Conservation (phyloP, 192 early-diverging fungal genomes). For the Lobosporangium transversale region DNA sequence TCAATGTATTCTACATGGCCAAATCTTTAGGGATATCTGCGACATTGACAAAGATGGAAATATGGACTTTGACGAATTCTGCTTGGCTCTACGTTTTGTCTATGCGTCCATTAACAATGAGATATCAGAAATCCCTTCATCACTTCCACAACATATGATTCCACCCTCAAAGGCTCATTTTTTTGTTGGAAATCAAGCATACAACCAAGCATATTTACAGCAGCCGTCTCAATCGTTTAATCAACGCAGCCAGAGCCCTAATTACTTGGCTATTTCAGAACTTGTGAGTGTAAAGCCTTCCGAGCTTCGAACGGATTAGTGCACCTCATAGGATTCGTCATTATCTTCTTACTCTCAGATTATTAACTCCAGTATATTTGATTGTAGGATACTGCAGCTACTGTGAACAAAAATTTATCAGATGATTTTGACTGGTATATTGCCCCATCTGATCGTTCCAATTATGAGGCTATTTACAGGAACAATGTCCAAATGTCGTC, state of each 20-base stretch:
- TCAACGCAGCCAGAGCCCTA: conserved; percentile 22
- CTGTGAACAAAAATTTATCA: conserved; percentile 28
- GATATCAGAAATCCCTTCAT: conserved; percentile 63
- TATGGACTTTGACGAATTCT: conserved; percentile 87
- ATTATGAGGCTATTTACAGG: conserved; percentile 66
- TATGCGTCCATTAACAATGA: conserved; percentile 70
- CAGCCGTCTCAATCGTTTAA: conserved; percentile 34
- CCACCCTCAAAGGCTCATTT: conserved; percentile 71
- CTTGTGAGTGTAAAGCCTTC: conserved; percentile 20
- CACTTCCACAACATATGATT: conserved; percentile 72
- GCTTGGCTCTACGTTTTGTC: conserved; percentile 80
- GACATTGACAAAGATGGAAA: conserved; percentile 87
- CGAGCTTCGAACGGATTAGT: neutral
- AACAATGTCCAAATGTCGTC: conserved; percentile 60
- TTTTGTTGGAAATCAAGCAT: conserved; percentile 36
- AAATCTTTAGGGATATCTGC: conserved; percentile 72
- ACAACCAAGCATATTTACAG: conserved; percentile 30
- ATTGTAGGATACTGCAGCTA: conserved; percentile 25
- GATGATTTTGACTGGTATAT: conserved; percentile 76
- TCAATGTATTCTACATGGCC: no score
- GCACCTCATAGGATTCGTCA: neutral
- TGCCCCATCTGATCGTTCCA: conserved; percentile 62
- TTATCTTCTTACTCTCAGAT: no score
- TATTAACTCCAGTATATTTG: no score
- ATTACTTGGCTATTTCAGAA: conserved; percentile 35